A percentile compares a stretch with the other conserved stretches of the same genome.
Conservation (phyloP, 257 asterid species). For the Solanum verrucosum region DNA sequence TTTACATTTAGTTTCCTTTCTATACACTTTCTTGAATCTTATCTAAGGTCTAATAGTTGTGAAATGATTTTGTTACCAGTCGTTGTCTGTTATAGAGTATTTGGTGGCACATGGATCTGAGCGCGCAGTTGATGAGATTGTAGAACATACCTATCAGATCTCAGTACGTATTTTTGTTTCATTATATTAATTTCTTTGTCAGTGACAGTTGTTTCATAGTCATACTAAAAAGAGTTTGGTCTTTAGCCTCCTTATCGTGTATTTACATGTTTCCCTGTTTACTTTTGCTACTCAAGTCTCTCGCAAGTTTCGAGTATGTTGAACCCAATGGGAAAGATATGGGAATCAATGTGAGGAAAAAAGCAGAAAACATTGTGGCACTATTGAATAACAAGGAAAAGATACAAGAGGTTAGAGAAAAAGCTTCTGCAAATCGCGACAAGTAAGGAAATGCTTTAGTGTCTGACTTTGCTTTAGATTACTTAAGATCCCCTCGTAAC, state of each 20-base stretch:
- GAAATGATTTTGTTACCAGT: slow-evolving; percentile 17
- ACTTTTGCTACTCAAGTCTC: slow-evolving; percentile 36
- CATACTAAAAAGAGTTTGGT: background rate
- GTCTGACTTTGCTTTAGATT: slow-evolving; percentile 1
- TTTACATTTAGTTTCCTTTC: background rate
- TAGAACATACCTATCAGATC: slow-evolving; percentile 87
- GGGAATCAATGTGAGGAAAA: slow-evolving; percentile 86
- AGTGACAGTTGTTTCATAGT: background rate
- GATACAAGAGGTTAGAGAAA: slow-evolving; percentile 72
- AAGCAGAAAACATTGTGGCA: slow-evolving; percentile 71
- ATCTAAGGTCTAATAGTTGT: background rate
- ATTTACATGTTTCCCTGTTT: background rate
- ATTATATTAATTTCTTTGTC: background rate
- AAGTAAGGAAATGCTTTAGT: slow-evolving; percentile 43
- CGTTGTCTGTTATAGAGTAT: slow-evolving; percentile 90
- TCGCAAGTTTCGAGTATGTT: slow-evolving; percentile 77
- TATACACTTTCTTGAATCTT: background rate
- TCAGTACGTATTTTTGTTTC: slow-evolving; percentile 44
- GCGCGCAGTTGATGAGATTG: slow-evolving; percentile 90
- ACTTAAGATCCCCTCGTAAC: background rate
- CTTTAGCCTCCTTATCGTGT: background rate
- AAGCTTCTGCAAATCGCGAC: slow-evolving; percentile 84
- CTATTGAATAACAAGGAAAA: slow-evolving; percentile 81
- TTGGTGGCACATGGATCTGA: slow-evolving; percentile 97
- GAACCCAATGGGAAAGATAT: slow-evolving; percentile 87